These are phyloP conservation scores for Aureobasidium mangrovei DNA, from an alignment of 2,329 filamentous ascomycete species.

Conservation along the genomic window DNA sequence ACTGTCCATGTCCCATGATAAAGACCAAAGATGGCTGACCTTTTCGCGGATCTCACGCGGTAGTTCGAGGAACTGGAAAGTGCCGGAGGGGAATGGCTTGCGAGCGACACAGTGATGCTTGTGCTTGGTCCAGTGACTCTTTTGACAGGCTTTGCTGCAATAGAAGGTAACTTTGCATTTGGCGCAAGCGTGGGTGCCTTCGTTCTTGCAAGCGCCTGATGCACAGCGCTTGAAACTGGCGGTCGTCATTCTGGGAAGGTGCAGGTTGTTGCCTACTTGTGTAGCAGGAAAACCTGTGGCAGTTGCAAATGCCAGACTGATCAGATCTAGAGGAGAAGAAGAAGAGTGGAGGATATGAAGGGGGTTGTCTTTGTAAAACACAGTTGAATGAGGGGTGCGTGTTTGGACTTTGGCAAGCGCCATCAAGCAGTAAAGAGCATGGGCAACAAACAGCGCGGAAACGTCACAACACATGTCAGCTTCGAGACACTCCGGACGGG, in stretches of 20 bases:
- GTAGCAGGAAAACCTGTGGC: no score
- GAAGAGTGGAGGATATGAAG: no score
- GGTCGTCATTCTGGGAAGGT: background rate
- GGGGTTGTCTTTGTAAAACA: no score
- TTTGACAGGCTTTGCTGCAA: constrained; percentile 2
- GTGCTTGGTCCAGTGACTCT: constrained; percentile 4
- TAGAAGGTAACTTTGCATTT: constrained; percentile 6
- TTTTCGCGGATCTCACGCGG: background rate
- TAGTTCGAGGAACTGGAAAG: background rate
- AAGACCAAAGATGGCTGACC: background rate
- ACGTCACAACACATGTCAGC: no score
- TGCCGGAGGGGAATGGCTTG: background rate
- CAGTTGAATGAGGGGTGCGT: no score
- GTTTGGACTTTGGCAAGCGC: no score
- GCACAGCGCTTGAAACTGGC: background rate
- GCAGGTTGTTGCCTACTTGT: no score
- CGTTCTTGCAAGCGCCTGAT: background rate
- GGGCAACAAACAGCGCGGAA: no score
- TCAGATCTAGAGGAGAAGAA: no score
- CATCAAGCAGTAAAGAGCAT: no score
- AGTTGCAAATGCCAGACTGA: no score
- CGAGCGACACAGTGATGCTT: constrained; percentile 1
- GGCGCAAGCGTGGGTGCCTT: background rate
- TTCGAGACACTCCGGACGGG: no score
- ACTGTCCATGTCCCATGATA: background rate